Percentiles rank a stretch among this genome's conserved stretches.
Conservation (phyloP, 352 stramenopile genomes). For the Phytophthora cryptogea region DNA sequence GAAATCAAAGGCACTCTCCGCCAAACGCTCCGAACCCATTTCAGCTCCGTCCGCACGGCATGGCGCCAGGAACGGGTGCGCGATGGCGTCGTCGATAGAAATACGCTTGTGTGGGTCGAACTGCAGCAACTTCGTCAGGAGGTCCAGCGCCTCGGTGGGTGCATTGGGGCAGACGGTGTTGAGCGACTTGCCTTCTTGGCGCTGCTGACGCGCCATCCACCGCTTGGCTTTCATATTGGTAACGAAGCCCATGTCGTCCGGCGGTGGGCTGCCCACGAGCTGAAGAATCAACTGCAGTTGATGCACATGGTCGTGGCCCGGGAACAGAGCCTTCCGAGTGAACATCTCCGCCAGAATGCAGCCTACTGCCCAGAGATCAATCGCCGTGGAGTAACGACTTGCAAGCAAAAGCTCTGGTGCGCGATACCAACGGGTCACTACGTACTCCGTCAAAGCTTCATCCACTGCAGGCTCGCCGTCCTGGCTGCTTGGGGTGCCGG, state of each 20-base stretch:
- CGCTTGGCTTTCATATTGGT: slow-evolving; percentile 85
- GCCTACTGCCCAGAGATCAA: slow-evolving; percentile 96
- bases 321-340: slow-evolving; percentile 77
- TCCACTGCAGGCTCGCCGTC: slow-evolving; percentile 48
- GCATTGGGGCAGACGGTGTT: slow-evolving; percentile 58
- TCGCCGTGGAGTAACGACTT: slow-evolving; percentile 94
- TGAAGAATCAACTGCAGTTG: slow-evolving; percentile 91
- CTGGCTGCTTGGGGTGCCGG: slow-evolving; percentile 30
- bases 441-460: slow-evolving; percentile 88
- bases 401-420: slow-evolving; percentile 93
- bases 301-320: slow-evolving; percentile 85
- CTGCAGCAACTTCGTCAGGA: slow-evolving; percentile 85
- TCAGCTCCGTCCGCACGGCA: slow-evolving; percentile 64
- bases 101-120: slow-evolving; percentile 90
- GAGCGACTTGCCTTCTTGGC: slow-evolving; percentile 58
- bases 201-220: slow-evolving; percentile 79
- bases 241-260: slow-evolving; percentile 77
- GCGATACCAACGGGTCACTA: slow-evolving; percentile 95
- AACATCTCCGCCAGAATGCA: slow-evolving; percentile 99
- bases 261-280: slow-evolving; percentile 63
- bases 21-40: slow-evolving; percentile 39
- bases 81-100: slow-evolving; percentile 72
- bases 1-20: slow-evolving; percentile 71
- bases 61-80: slow-evolving; percentile 75
- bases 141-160: slow-evolving; percentile 69